A percentile compares a stretch with the other conserved stretches of the same genome.
Evolutionary conservation across 169 alveolate species (phyloP).

Genomic region (Eimeria necatrix): DNA sequence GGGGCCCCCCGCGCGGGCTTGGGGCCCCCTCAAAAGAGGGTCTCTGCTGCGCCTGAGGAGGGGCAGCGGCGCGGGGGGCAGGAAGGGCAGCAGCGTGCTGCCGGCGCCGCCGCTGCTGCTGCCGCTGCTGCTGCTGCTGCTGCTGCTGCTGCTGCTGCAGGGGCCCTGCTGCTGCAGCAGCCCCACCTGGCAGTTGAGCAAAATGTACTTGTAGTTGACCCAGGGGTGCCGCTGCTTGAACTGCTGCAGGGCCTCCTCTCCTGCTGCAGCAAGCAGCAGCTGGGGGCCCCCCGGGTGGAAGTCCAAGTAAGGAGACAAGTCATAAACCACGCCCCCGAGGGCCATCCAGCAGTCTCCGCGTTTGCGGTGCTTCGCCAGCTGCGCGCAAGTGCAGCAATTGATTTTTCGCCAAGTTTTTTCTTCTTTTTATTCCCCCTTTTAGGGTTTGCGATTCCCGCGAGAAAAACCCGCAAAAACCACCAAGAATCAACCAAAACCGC

Average conservation of each 20-base stretch:
- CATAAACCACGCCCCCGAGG: slow-evolving; percentile 88
- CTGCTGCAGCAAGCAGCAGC: background rate
- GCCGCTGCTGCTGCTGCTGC: no score
- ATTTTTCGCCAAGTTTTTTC: no score
- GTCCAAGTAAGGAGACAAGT: slow-evolving; percentile 83
- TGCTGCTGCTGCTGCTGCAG: no score
- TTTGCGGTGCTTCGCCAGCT: slow-evolving; percentile 87
- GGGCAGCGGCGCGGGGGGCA: background rate
- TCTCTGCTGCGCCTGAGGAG: background rate
- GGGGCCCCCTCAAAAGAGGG: background rate
- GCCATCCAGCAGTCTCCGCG: slow-evolving; percentile 86
- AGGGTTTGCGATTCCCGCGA: background rate
- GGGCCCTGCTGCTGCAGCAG: background rate
- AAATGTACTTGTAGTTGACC: background rate
- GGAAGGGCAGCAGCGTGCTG: background rate
- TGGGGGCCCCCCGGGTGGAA: slow-evolving; percentile 84
- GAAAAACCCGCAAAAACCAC: background rate
- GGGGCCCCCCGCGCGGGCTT: background rate
- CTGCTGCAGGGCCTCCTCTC: background rate
- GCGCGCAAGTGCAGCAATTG: no score
- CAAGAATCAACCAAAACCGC: background rate
- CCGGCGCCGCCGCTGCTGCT: no score
- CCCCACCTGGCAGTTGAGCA: background rate
- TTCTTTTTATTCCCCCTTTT: no score
- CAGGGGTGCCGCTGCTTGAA: background rate